A percentile compares a stretch with the other conserved stretches of the same genome.
Conservation (phyloP, 768 basidiomycete species). For the Hydnomerulius pinastri region DNA sequence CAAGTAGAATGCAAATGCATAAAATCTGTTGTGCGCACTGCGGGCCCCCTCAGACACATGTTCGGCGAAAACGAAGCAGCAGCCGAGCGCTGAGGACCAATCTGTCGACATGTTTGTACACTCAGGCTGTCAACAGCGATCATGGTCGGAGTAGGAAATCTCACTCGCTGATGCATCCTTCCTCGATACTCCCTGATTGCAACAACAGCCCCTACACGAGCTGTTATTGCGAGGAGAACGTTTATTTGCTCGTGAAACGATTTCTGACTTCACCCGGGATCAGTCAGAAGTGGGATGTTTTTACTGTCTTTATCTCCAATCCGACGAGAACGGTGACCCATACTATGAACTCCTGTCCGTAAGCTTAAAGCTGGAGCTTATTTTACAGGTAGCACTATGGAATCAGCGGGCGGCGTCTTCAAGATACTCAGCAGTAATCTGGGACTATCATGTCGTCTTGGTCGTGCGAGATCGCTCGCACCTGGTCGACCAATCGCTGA, state of each 20-base stretch:
- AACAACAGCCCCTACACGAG: slow-evolving; percentile 50
- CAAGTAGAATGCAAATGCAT: too few species aligned
- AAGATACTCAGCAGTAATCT: slow-evolving; percentile 48
- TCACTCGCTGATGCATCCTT: slow-evolving; percentile 7
- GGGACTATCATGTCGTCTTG: slow-evolving; percentile 78
- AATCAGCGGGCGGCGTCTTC: slow-evolving; percentile 49
- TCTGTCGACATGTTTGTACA: too few species aligned
- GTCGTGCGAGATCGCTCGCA: slow-evolving; percentile 42
- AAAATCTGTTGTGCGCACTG: too few species aligned
- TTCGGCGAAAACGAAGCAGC: too few species aligned
- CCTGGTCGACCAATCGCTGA: neutral
- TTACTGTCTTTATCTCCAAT: slow-evolving; percentile 69
- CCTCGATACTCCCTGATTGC: slow-evolving; percentile 24
- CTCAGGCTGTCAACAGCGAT: too few species aligned
- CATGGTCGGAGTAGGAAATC: slow-evolving; percentile 25
- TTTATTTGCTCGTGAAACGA: slow-evolving; percentile 55
- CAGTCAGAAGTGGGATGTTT: slow-evolving; percentile 47
- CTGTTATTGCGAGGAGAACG: slow-evolving; percentile 74
- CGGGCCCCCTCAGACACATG: too few species aligned
- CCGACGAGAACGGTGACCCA: slow-evolving; percentile 50
- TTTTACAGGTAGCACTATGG: slow-evolving; percentile 62
- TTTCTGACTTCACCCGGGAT: slow-evolving; percentile 38
- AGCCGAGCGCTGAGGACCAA: too few species aligned
- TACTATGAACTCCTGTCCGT: neutral
- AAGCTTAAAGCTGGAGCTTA: slow-evolving; percentile 7